These are phyloP conservation scores for Coffea eugenioides DNA, from an alignment of 257 asterid species.

Conservation along the genomic window DNA sequence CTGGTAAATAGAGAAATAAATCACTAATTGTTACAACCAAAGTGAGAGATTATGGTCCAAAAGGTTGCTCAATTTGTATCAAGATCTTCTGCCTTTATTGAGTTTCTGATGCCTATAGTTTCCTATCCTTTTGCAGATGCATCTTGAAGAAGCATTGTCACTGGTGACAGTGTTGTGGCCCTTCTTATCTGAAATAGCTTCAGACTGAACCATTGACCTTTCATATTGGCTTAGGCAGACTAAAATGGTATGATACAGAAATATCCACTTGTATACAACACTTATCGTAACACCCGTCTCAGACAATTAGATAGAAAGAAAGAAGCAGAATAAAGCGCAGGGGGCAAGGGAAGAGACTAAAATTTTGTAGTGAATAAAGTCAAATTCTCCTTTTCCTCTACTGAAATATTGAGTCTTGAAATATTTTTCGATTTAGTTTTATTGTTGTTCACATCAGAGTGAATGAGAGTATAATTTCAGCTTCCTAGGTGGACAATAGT, in stretches of 20 bases:
- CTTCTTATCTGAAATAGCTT: slow-evolving; percentile 35
- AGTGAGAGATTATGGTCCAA: slow-evolving; percentile 41
- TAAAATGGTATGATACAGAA: slow-evolving; percentile 30
- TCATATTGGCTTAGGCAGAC: slow-evolving; percentile 42
- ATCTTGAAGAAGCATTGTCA: slow-evolving; percentile 39
- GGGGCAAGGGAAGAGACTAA: not conserved
- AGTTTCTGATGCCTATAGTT: slow-evolving; percentile 42
- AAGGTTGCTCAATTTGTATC: slow-evolving; percentile 28
- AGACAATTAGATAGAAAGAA: not conserved
- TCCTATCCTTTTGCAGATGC: slow-evolving; percentile 41
- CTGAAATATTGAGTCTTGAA: not conserved
- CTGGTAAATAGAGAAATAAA: slow-evolving; percentile 1
- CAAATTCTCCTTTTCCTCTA: not conserved
- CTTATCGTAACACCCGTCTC: not conserved
- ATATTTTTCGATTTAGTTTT: not conserved
- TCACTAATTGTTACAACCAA: slow-evolving; percentile 16
- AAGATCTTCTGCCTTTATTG: slow-evolving; percentile 24
- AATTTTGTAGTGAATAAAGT: not conserved
- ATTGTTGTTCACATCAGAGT: not conserved
- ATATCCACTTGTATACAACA: slow-evolving; percentile 6
- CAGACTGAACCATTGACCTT: slow-evolving; percentile 29
- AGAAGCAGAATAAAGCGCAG: not conserved
- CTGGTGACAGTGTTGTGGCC: slow-evolving; percentile 39
- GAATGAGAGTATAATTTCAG: not conserved
- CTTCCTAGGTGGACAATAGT: not conserved